Conservation (phyloP, 2,329 filamentous ascomycete species). For the Ceratocystis alfenasii region DNA sequence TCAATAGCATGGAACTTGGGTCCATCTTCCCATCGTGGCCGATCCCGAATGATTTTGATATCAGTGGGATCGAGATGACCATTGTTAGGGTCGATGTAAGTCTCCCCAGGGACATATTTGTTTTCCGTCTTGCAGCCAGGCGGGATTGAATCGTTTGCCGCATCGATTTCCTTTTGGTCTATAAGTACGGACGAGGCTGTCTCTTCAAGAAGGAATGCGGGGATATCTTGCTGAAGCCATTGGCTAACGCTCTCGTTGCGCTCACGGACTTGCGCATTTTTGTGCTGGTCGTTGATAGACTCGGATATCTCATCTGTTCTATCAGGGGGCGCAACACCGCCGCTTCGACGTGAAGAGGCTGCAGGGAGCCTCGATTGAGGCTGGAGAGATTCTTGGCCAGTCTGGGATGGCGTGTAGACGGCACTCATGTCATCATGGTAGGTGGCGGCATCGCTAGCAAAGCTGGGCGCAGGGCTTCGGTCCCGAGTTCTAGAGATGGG, state of each 20-base stretch:
- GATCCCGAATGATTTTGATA: conserved; percentile 36
- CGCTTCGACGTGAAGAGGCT: neutral
- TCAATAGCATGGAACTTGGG: conserved; percentile 38
- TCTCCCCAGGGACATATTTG: conserved; percentile 37
- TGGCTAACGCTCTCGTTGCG: conserved; percentile 40
- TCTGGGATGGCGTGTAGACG: neutral
- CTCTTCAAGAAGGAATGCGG: neutral
- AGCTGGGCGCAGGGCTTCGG: conserved; percentile 11
- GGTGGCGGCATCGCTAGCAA: conserved; percentile 19
- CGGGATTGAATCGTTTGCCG: conserved; percentile 29
- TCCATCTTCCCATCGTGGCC: conserved; percentile 37
- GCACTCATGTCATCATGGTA: conserved; percentile 17
- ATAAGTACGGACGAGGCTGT: neutral
- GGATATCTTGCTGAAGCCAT: conserved; percentile 34
- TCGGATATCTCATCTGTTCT: conserved; percentile 25
- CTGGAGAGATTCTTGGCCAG: neutral
- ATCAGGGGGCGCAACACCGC: conserved; percentile 17
- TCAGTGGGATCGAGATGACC: conserved; percentile 35
- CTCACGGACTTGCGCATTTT: conserved; percentile 33
- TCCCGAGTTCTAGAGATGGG: neutral
- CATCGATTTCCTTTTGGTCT: conserved; percentile 5
- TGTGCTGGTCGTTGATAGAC: conserved; percentile 40
- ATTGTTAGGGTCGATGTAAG: conserved; percentile 36
- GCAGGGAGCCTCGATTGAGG: neutral
- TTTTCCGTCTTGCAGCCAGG: conserved; percentile 41